Evolutionary conservation across 2,329 filamentous ascomycete species (phyloP), one percentile per base, ranked within the genome.

Genomic region (Verticillium zaregamsianum): DNA sequence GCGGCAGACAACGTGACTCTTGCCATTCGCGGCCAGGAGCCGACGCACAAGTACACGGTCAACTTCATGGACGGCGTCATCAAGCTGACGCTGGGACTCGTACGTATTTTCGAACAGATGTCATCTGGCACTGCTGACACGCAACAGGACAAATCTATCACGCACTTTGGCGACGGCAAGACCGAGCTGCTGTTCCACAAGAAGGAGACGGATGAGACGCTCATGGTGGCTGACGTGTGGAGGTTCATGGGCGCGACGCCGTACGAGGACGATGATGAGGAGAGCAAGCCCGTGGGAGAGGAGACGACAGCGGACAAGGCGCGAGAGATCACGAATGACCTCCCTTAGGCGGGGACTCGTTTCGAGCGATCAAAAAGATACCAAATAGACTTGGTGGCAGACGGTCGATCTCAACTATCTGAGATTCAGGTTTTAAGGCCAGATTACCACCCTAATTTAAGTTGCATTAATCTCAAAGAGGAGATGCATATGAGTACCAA

Each of bases 1-100:
- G 85, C 80, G 0, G 79, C 79, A 2, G 77, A 80, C 45, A 90
- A 89, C 64, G 77, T 89, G 20, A 67, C 86, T 3, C 72, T 77
- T 1, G 72, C 76, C 0, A 78, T 82, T 0, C 71, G 77, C 2
- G 79, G 77, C 3, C 74, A 77, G 63, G 61, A 67, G 32, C 77
- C 77, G 3, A 71, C 65, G 3, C 67, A 75, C 9, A 68, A 66
- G 5, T 86, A 83, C 62, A 70, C 68, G 31, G 75, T 76, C 12
- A 67, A 74, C 32, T 82, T 79, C 76, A 73, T 77, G 2, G 82
- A 86, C 58, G 77, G 77, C 0, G 71, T 78, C 5, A 86, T 84
- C 61, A 84, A 84, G 68, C 66, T 86, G 65, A 86, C 83, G 0
- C 69, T 86, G 8, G 82, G 82, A 11, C 64, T 85, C 69, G 82